Evolutionary conservation across 345 rosid species (phyloP).

Genomic region (Turritis glabra): DNA sequence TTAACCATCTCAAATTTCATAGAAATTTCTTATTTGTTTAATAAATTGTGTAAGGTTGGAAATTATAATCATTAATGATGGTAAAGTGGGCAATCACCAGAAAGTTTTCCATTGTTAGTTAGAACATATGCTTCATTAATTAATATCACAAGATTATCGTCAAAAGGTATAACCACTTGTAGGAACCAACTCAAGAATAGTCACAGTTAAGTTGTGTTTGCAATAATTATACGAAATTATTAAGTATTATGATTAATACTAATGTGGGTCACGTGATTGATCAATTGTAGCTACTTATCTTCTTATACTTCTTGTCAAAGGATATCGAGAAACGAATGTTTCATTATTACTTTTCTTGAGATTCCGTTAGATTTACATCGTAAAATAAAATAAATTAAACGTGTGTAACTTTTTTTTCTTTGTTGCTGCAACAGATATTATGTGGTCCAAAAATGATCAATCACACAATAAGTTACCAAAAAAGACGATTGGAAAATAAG

Average conservation of each 20-base stretch:
- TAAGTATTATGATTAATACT: conserved; percentile 22
- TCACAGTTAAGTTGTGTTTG: conserved; percentile 30
- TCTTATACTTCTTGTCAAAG: conserved; percentile 33
- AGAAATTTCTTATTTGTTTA: neutral
- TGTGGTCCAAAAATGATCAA: conserved; percentile 3
- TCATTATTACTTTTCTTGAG: neutral
- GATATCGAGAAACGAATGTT: conserved; percentile 8
- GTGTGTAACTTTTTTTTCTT: neutral
- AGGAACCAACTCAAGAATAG: conserved; percentile 28
- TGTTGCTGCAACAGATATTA: neutral
- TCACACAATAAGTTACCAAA: neutral
- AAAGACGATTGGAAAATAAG: neutral
- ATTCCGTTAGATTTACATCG: neutral
- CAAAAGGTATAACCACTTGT: conserved; percentile 31
- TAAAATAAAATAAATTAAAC: neutral
- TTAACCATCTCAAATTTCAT: neutral
- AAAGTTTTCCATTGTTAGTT: conserved; percentile 30
- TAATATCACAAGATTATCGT: conserved; percentile 33
- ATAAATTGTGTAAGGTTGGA: conserved; percentile 12
- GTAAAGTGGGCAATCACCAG: conserved; percentile 31
- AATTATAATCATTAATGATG: conserved; percentile 25
- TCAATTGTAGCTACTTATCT: conserved; percentile 34
- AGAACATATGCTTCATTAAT: conserved; percentile 27
- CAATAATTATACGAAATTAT: conserved; percentile 22
- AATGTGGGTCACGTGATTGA: conserved; percentile 43